phyloP scores from a whole-genome alignment of 441 rosid species.

The Cnidoscolus chayamansa region DNA sequence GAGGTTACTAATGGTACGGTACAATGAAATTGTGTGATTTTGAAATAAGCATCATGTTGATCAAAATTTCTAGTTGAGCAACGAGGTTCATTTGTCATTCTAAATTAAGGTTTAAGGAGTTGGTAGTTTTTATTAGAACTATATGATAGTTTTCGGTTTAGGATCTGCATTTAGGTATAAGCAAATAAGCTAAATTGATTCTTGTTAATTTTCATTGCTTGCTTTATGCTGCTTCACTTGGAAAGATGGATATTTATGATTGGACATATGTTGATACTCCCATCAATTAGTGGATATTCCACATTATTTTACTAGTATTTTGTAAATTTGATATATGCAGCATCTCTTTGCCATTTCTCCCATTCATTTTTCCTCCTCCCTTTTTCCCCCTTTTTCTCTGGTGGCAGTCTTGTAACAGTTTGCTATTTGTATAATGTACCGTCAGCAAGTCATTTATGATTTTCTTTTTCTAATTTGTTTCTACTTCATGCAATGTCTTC shows the following conservation, averaged over 20 bases:
- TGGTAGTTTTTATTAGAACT: not conserved
- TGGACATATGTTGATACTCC: not conserved
- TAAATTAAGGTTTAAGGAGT: not conserved
- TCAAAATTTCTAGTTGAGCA: not conserved
- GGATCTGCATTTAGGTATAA: not conserved
- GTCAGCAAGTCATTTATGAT: not conserved
- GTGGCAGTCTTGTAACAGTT: not conserved
- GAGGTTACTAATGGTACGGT: not conserved
- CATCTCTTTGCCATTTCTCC: not conserved
- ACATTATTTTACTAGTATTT: not conserved
- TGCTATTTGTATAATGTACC: not conserved
- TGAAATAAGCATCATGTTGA: not conserved
- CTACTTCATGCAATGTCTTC: constrained; percentile 23
- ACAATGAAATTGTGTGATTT: not conserved
- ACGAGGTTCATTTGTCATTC: not conserved
- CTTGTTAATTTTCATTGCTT: not conserved
- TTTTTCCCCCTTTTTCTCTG: not conserved
- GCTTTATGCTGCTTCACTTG: not conserved
- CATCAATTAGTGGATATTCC: not conserved
- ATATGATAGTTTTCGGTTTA: not conserved
- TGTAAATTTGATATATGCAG: not conserved
- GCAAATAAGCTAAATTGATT: not conserved
- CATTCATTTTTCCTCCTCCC: not conserved
- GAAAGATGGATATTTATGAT: not conserved
- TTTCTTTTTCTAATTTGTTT: constrained; percentile 4